Evolutionary conservation across 1,284 basidiomycete species (phyloP).

Genomic region (Thecaphora thlaspeos): DNA sequence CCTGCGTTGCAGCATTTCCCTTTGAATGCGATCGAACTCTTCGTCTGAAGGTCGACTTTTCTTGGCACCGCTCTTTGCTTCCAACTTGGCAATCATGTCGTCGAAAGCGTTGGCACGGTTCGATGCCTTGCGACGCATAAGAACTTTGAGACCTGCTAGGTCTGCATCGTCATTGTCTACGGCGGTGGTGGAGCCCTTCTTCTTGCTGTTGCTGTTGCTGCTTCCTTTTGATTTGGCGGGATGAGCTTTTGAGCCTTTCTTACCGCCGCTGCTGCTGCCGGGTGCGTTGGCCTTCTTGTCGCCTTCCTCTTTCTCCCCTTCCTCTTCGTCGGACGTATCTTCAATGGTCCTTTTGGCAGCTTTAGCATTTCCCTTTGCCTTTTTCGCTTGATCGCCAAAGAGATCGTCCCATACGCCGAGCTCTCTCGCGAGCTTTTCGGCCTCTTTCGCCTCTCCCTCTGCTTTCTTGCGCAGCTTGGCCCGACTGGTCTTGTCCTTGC

Average conservation of each 20-base stretch:
- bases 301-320: constrained; percentile 12
- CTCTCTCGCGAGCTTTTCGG: constrained; percentile 48
- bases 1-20: not conserved
- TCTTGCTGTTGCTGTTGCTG: not conserved
- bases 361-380: constrained; percentile 18
- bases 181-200: constrained; percentile 15
- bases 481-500: constrained; percentile 27
- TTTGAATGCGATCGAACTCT: constrained; percentile 39
- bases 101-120: constrained; percentile 40
- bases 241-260: constrained; percentile 1
- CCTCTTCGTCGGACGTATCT: constrained; percentile 2
- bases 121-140: constrained; percentile 38
- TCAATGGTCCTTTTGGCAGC: constrained; percentile 1
- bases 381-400: constrained; percentile 36
- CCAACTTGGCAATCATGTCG: constrained; percentile 45
- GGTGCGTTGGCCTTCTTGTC: constrained; percentile 4
- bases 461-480: constrained; percentile 40
- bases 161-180: constrained; percentile 20
- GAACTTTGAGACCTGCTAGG: constrained; percentile 32
- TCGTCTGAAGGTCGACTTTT: constrained; percentile 29
- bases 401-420: constrained; percentile 56
- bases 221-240: not conserved
- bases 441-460: constrained; percentile 38
- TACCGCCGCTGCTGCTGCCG: too few relatives aligned
- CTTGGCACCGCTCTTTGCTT: constrained; percentile 40